Conservation (phyloP, 352 stramenopile genomes). For the Pythium vanterpoolii region DNA sequence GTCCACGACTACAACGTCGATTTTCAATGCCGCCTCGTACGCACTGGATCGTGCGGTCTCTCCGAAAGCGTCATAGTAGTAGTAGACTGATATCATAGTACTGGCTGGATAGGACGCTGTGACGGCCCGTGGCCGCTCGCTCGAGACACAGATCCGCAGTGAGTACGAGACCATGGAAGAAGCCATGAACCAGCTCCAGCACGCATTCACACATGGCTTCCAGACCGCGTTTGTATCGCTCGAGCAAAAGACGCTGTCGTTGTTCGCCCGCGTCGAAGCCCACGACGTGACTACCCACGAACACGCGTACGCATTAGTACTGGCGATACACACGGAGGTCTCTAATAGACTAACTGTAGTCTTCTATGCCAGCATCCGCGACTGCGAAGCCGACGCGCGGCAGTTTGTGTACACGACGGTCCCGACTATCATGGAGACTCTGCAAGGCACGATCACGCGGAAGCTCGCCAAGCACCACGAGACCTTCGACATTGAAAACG, state of each 20-base stretch:
- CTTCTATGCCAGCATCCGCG: constrained; percentile 33
- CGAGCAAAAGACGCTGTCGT: constrained; percentile 54
- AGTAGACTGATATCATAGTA: not conserved
- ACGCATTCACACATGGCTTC: constrained; percentile 45
- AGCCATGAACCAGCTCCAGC: constrained; percentile 47
- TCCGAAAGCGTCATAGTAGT: not conserved
- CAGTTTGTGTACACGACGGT: constrained; percentile 83
- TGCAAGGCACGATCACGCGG: constrained; percentile 84
- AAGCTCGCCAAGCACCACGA: constrained; percentile 90
- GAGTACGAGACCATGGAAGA: constrained; percentile 65
- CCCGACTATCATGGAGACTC: constrained; percentile 84
- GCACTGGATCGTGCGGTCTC: not conserved
- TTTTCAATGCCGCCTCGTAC: constrained; percentile 76
- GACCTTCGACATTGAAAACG: constrained; percentile 92
- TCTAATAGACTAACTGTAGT: not conserved
- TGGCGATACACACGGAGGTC: not conserved
- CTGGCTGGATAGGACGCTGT: constrained; percentile 55
- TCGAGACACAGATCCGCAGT: constrained; percentile 43
- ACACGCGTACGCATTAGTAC: constrained; percentile 29
- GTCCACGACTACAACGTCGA: constrained; percentile 84
- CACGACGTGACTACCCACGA: constrained; percentile 47
- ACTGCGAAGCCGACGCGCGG: constrained; percentile 48
- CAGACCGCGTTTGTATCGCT: constrained; percentile 44
- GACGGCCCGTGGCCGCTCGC: constrained; percentile 46
- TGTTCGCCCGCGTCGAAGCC: constrained; percentile 56